These are phyloP conservation scores for Naganishia liquefaciens DNA, from an alignment of 1,284 basidiomycete species.

Conservation along the genomic window DNA sequence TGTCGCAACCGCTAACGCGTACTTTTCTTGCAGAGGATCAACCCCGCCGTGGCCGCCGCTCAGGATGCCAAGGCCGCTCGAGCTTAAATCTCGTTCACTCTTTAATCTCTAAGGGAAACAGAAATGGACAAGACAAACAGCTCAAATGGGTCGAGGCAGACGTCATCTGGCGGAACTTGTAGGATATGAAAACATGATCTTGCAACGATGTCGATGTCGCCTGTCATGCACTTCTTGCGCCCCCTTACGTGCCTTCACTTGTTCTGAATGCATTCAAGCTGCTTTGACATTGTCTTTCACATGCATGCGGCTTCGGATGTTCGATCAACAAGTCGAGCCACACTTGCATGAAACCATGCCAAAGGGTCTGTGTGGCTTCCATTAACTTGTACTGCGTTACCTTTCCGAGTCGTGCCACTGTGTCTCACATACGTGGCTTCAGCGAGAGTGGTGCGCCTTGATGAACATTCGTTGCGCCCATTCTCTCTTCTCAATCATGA, in stretches of 20 bases:
- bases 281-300: too few species aligned
- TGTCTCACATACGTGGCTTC: too few species aligned
- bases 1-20: neutral
- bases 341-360: too few species aligned
- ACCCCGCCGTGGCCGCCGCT: conserved; percentile 72
- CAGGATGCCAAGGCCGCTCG: conserved; percentile 57
- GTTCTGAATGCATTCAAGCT: too few species aligned
- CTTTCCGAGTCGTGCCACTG: too few species aligned
- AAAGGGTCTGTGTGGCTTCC: too few species aligned
- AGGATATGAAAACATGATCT: conserved; percentile 8
- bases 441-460: too few species aligned
- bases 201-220: conserved; percentile 10
- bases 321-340: too few species aligned
- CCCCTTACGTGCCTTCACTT: neutral
- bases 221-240: neutral
- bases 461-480: too few species aligned
- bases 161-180: conserved; percentile 24
- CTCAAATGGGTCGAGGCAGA: conserved; percentile 10
- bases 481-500: too few species aligned
- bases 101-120: conserved; percentile 9
- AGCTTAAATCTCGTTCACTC: conserved; percentile 27
- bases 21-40: conserved; percentile 61
- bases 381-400: too few species aligned
- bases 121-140: conserved; percentile 8
- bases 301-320: too few species aligned